Percentiles rank a stretch among this genome's conserved stretches.
These are phyloP conservation scores for Begonia loranthoides DNA, from an alignment of 306 rosid genomes.

Conservation along the genomic window DNA sequence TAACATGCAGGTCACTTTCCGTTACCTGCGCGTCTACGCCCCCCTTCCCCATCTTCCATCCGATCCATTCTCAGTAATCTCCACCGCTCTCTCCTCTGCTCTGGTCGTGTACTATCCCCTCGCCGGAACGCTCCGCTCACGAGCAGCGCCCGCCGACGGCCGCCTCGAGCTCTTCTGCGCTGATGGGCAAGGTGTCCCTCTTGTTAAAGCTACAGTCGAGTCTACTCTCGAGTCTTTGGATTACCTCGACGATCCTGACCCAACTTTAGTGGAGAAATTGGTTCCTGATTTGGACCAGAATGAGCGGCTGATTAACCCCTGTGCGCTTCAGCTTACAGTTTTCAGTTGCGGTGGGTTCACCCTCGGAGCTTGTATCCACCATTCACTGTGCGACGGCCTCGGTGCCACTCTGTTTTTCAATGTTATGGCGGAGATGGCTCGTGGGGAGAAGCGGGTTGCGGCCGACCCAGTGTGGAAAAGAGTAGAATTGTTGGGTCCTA, in stretches of 20 bases:
- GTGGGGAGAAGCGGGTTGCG: slow-evolving; percentile 26
- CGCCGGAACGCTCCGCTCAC: slow-evolving; percentile 42
- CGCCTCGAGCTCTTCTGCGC: slow-evolving; percentile 50
- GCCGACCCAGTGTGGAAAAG: slow-evolving; percentile 52
- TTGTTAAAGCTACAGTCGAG: slow-evolving; percentile 34
- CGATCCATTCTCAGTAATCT: slow-evolving; percentile 38
- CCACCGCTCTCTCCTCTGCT: slow-evolving; percentile 47
- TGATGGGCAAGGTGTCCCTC: slow-evolving; percentile 40
- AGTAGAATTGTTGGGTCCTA: slow-evolving; percentile 29
- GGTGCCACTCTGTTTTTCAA: slow-evolving; percentile 65
- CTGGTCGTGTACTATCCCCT: slow-evolving; percentile 62
- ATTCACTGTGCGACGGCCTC: slow-evolving; percentile 61
- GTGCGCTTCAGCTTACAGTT: slow-evolving; percentile 49
- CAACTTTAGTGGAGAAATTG: slow-evolving; percentile 33
- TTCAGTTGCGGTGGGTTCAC: slow-evolving; percentile 69
- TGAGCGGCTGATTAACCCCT: slow-evolving; percentile 40
- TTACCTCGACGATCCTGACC: slow-evolving; percentile 39
- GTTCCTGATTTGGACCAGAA: slow-evolving; percentile 43
- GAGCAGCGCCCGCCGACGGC: slow-evolving; percentile 10
- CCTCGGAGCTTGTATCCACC: slow-evolving; percentile 64
- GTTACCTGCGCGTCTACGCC: slow-evolving; percentile 73
- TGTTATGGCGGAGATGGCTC: slow-evolving; percentile 65
- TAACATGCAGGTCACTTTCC: slow-evolving; percentile 58
- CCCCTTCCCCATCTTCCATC: slow-evolving; percentile 6
- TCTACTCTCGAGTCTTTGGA: slow-evolving; percentile 39